Percentiles rank a stretch among this genome's conserved stretches.
Conservation (phyloP, 1,139 yeast genomes). For the Lodderomyces margitis region DNA sequence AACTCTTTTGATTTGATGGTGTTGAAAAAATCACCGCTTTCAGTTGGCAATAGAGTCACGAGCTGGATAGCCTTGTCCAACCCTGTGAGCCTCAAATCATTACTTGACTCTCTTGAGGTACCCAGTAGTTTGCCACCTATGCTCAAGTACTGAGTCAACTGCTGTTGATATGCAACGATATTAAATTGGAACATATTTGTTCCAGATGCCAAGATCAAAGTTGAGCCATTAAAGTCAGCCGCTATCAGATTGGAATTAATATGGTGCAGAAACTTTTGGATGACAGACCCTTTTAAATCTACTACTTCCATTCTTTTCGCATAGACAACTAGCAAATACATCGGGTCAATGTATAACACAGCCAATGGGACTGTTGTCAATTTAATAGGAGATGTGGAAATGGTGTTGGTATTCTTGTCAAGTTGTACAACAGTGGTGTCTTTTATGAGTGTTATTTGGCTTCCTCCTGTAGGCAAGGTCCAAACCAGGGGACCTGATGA, state of each 20-base stretch:
- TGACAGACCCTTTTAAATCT: slow-evolving; percentile 43
- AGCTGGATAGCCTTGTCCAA: slow-evolving; percentile 37
- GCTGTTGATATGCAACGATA: slow-evolving; percentile 34
- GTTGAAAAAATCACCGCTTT: slow-evolving; percentile 8
- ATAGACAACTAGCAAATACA: slow-evolving; percentile 42
- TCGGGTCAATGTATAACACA: slow-evolving; percentile 41
- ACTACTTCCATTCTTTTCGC: slow-evolving; percentile 43
- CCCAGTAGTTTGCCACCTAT: slow-evolving; percentile 23
- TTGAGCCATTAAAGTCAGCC: slow-evolving; percentile 13
- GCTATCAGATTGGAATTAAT: slow-evolving; percentile 25
- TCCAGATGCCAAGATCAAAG: slow-evolving; percentile 27
- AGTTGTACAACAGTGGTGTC: slow-evolving; percentile 27
- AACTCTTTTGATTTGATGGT: slow-evolving; percentile 30
- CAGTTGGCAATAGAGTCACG: slow-evolving; percentile 23
- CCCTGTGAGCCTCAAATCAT: slow-evolving; percentile 34
- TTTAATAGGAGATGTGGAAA: slow-evolving; percentile 22
- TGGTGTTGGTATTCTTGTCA: slow-evolving; percentile 12
- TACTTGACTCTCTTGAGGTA: slow-evolving; percentile 24
- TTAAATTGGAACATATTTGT: slow-evolving; percentile 31
- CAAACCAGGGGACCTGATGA: slow-evolving; percentile 22
- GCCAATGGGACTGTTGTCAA: slow-evolving; percentile 32
- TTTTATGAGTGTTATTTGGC: slow-evolving; percentile 24
- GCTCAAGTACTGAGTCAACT: slow-evolving; percentile 39
- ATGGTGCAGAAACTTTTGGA: slow-evolving; percentile 41
- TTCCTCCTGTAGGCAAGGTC: slow-evolving; percentile 20